phyloP scores from a whole-genome alignment of 2,329 filamentous ascomycete species.

The Colletotrichum coccodes region DNA sequence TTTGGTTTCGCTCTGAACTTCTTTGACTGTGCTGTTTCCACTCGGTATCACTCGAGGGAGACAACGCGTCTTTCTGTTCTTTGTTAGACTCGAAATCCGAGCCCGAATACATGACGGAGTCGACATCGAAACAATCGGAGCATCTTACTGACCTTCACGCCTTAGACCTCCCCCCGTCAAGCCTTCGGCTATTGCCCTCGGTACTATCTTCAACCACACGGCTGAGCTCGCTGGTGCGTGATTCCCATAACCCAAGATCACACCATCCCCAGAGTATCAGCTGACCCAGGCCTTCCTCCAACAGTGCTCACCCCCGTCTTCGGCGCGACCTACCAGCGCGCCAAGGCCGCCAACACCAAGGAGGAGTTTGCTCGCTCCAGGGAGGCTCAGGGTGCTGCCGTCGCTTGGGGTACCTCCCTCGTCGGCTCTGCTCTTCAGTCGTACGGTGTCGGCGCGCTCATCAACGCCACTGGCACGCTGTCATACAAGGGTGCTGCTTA shows the following conservation, averaged over 20 bases:
- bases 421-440: conserved; percentile 89
- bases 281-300: background rate
- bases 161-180: conserved; percentile 80
- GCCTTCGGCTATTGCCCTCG: conserved; percentile 96
- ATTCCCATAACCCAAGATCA: background rate
- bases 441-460: conserved; percentile 88
- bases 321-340: conserved; percentile 92
- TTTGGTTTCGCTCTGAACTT: background rate
- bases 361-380: conserved; percentile 96
- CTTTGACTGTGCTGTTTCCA: too few species aligned
- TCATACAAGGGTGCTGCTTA: conserved; percentile 98
- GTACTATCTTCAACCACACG: conserved; percentile 95
- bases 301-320: conserved; percentile 86
- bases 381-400: conserved; percentile 87
- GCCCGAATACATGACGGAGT: background rate
- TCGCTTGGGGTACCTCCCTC: conserved; percentile 90
- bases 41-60: background rate
- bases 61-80: background rate
- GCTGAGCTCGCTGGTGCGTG: conserved; percentile 76
- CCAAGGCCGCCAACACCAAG: conserved; percentile 91
- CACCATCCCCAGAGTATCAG: background rate
- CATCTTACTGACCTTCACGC: background rate
- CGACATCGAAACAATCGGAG: background rate
- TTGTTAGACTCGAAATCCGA: background rate
- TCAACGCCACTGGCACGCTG: conserved; percentile 94